Base-by-base conservation (phyloP, 257 asterid genomes). In the Linderniella brevidens region DNA sequence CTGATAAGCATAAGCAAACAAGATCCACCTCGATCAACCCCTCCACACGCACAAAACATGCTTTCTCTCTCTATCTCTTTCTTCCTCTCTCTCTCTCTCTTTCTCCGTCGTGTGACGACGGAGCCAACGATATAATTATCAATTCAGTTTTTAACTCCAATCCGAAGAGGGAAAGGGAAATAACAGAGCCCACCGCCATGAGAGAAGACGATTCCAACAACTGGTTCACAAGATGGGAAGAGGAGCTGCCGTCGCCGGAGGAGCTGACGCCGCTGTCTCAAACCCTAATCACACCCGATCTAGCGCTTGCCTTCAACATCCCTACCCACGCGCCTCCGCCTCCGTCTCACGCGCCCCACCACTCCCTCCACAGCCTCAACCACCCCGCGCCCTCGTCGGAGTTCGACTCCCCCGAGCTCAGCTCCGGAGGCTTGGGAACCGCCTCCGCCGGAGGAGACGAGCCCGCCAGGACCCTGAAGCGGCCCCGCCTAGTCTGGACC, bases 221-320 rank as follows among this genome's bases (percentile, higher is more conserved):
- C 64, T 78, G 96, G 96, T 80, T 85, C 57, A 62, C 76, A 9
- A 80, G 70, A 66, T 85, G 96, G 96, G 93, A 78, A 45, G 96
- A 85, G 0, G 73, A 85, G 59, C 64, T 80, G 12, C 92, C 96
- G 17, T 40, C 88, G 14, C 86, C 92, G 7, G 90, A 75, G n/a
- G 95, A 84, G 13, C 73, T 84, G 39, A 84, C 65, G 71, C 86
- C 93, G 51, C 46, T 78, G 4, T 71, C 92, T 51, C 93, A 80
- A 49, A 63, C 95, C 74, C 74, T 85, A 53, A 85, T 85, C 46
- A 65, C 82, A 0, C 82, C 93, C 55, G 80, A 80, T 80, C 65
- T 80, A 29, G 87, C 92, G 1, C 58, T 64, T 8, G 85, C 93
- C 41, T 80, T 80, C 66, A 76, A 78, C 68, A 80, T 85, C 41